phyloP scores from a whole-genome alignment of 768 basidiomycete genomes.

The Hygrocybe punicea region DNA sequence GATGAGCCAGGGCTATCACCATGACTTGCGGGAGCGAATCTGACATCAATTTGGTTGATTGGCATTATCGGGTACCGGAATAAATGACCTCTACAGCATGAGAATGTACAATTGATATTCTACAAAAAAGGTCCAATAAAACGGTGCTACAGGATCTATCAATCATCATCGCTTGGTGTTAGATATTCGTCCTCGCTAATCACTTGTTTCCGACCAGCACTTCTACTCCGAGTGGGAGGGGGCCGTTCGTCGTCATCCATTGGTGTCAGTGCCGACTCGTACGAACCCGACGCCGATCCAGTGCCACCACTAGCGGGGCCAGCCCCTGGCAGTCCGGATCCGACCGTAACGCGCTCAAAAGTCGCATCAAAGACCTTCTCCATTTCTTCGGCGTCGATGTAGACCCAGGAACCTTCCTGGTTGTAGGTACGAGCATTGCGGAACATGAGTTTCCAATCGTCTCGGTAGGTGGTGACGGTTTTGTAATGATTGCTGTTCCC shows the following conservation, averaged over 20 bases:
- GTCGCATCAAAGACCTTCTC: conserved; percentile 79
- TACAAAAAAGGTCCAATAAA: background rate
- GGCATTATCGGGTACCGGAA: too few species aligned
- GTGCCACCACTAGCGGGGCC: conserved; percentile 33
- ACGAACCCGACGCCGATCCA: conserved; percentile 47
- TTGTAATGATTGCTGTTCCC: conserved; percentile 66
- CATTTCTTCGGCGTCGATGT: conserved; percentile 91
- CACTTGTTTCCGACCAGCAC: conserved; percentile 65
- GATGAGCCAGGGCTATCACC: conserved; percentile 69
- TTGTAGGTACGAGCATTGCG: conserved; percentile 92
- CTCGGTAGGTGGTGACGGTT: conserved; percentile 63
- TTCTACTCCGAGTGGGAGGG: conserved; percentile 49
- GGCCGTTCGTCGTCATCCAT: conserved; percentile 80
- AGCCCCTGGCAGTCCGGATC: conserved; percentile 74
- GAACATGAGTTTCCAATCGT: conserved; percentile 90
- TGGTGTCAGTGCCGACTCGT: conserved; percentile 70
- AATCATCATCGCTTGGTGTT: conserved; percentile 75
- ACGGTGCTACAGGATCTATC: conserved; percentile 2
- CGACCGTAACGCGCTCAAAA: conserved; percentile 60
- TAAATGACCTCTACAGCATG: too few species aligned
- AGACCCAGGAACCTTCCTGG: conserved; percentile 93
- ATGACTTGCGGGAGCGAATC: background rate
- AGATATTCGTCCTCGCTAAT: conserved; percentile 71
- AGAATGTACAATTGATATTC: background rate
- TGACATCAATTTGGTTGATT: background rate